These are phyloP conservation scores for Candida michaelii DNA, from an alignment of 805 yeast species.

Conservation along the genomic window DNA sequence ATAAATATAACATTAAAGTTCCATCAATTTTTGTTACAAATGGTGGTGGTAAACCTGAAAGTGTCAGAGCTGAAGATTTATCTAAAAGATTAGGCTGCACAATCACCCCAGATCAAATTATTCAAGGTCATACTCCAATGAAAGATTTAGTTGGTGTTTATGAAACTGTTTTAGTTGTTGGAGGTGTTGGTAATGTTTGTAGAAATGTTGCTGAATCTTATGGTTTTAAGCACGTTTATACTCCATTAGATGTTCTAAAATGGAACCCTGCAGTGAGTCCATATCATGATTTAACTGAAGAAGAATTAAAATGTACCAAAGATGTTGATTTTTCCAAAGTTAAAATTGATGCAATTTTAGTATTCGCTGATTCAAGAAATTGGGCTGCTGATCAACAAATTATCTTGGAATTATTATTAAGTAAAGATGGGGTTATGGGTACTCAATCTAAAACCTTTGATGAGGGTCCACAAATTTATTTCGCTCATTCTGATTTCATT, in stretches of 20 bases:
- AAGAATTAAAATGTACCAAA: slow-evolving; percentile 54
- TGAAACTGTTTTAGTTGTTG: slow-evolving; percentile 79
- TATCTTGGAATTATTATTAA: slow-evolving; percentile 74
- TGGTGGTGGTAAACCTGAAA: slow-evolving; percentile 89
- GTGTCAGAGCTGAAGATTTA: slow-evolving; percentile 69
- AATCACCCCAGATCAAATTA: slow-evolving; percentile 74
- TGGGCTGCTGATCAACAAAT: slow-evolving; percentile 95
- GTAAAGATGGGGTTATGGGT: slow-evolving; percentile 81
- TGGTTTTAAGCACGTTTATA: slow-evolving; percentile 80
- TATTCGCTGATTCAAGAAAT: slow-evolving; percentile 88
- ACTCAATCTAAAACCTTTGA: slow-evolving; percentile 67
- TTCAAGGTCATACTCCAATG: slow-evolving; percentile 95
- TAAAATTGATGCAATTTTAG: slow-evolving; percentile 76
- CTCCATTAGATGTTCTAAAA: slow-evolving; percentile 78
- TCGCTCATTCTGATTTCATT: slow-evolving; percentile 89
- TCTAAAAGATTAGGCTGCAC: slow-evolving; percentile 57
- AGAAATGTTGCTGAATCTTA: slow-evolving; percentile 79
- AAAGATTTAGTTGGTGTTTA: slow-evolving; percentile 68
- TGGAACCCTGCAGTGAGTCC: slow-evolving; percentile 89
- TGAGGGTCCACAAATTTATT: slow-evolving; percentile 80
- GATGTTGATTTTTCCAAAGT: slow-evolving; percentile 66
- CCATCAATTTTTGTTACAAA: slow-evolving; percentile 87
- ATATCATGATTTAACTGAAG: slow-evolving; percentile 74
- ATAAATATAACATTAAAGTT: slow-evolving; percentile 71
- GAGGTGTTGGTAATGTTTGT: slow-evolving; percentile 85